A percentile compares a stretch with the other conserved stretches of the same genome.
Evolutionary conservation across 108 stramenopile species (phyloP).

Genomic region (Nannochloropsis oceanica): DNA sequence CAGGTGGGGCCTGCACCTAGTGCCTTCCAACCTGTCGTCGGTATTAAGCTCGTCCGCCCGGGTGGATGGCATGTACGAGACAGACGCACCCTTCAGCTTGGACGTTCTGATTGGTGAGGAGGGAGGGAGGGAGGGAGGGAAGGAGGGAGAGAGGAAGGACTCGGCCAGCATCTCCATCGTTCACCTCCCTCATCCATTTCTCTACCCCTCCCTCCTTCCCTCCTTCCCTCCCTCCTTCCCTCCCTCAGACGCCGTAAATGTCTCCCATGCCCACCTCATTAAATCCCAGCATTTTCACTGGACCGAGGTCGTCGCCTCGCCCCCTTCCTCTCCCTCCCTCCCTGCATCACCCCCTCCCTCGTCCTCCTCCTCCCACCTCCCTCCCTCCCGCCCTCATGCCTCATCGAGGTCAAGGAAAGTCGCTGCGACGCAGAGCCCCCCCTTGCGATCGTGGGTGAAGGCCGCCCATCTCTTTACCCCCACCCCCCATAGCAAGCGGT

Average conservation of each 20-base stretch:
- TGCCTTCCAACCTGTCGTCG: not conserved
- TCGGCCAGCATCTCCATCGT: not conserved
- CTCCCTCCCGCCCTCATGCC: not conserved
- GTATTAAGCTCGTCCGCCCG: not conserved
- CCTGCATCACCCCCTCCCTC: not conserved
- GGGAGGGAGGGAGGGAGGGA: not conserved
- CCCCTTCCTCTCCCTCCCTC: not conserved
- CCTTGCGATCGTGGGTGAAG: not conserved
- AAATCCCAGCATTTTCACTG: not conserved
- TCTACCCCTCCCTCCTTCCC: not conserved
- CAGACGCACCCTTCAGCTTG: not conserved
- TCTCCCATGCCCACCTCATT: not conserved
- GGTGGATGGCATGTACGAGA: not conserved
- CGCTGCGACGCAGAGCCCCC: not conserved
- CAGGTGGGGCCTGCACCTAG: not conserved
- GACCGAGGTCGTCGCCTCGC: not conserved
- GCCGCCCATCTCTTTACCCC: not conserved
- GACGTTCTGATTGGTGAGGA: not conserved
- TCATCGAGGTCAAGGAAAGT: not conserved
- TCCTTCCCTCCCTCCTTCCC: not conserved
- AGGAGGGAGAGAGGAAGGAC: not conserved
- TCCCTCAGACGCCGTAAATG: not conserved
- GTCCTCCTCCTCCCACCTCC: not conserved
- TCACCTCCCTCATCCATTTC: not conserved
- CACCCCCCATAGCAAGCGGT: not conserved